phyloP scores from a whole-genome alignment of 1,139 yeast genomes.

The Candida albicans region DNA sequence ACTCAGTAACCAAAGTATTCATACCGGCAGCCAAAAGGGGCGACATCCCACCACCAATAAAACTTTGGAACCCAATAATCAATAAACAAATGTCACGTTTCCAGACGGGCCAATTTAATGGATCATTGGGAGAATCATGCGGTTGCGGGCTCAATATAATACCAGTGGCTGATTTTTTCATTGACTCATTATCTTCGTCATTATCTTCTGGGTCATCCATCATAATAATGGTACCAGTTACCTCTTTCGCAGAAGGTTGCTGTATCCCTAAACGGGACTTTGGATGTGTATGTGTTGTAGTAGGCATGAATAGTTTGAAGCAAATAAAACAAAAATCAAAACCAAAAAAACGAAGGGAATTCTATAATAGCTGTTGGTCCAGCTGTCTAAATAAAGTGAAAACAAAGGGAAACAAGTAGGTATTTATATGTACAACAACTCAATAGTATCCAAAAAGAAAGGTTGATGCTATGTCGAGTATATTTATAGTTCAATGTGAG shows the following conservation, averaged over 20 bases:
- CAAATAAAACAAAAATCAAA: background rate
- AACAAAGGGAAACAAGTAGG: background rate
- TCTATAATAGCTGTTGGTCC: background rate
- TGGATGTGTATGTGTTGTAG: background rate
- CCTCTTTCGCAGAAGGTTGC: conserved; percentile 40
- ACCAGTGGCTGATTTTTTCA: conserved; percentile 51
- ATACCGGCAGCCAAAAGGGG: conserved; percentile 63
- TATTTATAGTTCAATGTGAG: too few relatives aligned
- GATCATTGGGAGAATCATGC: conserved; percentile 73
- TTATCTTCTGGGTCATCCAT: conserved; percentile 24
- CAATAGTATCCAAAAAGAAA: background rate
- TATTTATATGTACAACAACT: background rate
- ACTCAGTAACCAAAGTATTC: conserved; percentile 41
- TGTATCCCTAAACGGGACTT: conserved; percentile 33
- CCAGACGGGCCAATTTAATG: conserved; percentile 71
- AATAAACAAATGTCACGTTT: conserved; percentile 54
- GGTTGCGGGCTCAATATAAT: conserved; percentile 73
- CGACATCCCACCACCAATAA: conserved; percentile 64
- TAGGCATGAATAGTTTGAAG: background rate
- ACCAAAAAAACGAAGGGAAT: background rate
- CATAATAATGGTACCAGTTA: conserved; percentile 51
- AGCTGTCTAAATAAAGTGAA: background rate
- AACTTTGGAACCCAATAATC: conserved; percentile 58
- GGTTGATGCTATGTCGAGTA: too few relatives aligned
- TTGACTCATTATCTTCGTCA: conserved; percentile 15